Evolutionary conservation across 768 basidiomycete genomes (phyloP), one percentile per base, ranked within the genome.

Genomic region (Tulasnella sp.): DNA sequence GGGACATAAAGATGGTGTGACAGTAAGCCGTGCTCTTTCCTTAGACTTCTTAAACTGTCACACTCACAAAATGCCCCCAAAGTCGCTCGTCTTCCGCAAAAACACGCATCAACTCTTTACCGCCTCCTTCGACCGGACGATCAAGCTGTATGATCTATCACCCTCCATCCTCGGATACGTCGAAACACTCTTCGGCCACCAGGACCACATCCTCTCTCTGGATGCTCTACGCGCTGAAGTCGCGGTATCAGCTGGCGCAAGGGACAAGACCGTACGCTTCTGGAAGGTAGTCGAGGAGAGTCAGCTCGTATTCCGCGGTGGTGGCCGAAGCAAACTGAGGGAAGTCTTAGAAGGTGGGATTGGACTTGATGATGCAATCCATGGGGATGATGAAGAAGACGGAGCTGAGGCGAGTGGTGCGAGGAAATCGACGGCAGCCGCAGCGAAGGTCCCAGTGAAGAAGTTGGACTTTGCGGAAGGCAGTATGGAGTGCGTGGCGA

Each of bases 231-330:
- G 87, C 31, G 81, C 81, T 5, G 92, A 97, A 65, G 82, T 83
- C 1, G 87, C 86, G 15, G 81, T 97, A 19, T 92, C 85, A 34
- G 86, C 85, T 4, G 96, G 94, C 19, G 88, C 83, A 0, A 76
- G 92, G 31, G 96, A 99, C 74, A 85, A 90, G 68, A 96, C 92
- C 0, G 80, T 84, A 60, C 78, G 96, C 34, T 98, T 81, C 72
- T 99, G 94, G 94, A 97, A 97, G 73, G 86, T 98, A 53, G 81
- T 83, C 38, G 94, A 99, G 54, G 92, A 97, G 71, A 89, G 80
- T 11, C 94, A 98, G 68, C 76, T 99, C 24, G 92, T 99, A 5
- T 97, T 98, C 67, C 80, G 96, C 38, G 96, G 94, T 24, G 96
- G 96, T n/a, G 57, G 65, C 11, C 44, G 57, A 64, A 92, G 85